Evolutionary conservation across 169 alveolate species (phyloP).

Genomic region (Eimeria acervulina): DNA sequence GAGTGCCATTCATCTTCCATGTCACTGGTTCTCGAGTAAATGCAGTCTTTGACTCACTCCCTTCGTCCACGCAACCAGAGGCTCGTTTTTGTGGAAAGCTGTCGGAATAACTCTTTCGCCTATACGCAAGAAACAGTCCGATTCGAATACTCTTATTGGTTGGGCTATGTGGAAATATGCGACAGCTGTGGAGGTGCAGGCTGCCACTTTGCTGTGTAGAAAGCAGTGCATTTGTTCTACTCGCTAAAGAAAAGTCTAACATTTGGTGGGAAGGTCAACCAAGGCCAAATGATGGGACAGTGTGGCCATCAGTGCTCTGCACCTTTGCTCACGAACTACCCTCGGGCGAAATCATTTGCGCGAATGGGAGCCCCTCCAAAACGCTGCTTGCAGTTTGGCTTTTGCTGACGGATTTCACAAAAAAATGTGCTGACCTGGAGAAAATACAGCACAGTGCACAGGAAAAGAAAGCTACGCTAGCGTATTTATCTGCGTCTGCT

Average conservation of each 20-base stretch:
- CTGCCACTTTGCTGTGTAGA: not conserved
- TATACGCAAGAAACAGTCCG: no score
- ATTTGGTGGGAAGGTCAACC: not conserved
- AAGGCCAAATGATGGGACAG: not conserved
- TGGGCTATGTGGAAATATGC: not conserved
- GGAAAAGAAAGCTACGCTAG: no score
- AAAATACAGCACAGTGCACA: no score
- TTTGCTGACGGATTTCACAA: not conserved
- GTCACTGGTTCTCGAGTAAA: not conserved
- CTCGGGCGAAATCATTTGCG: not conserved
- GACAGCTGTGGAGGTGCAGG: no score
- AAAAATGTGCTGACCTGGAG: no score
- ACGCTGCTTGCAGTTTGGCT: no score
- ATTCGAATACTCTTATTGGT: not conserved
- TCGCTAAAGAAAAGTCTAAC: not conserved
- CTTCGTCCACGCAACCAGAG: not conserved
- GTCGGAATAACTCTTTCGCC: not conserved
- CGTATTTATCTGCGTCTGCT: no score
- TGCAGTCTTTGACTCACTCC: not conserved
- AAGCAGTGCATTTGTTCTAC: not conserved
- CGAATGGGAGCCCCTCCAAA: not conserved
- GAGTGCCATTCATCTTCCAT: not conserved
- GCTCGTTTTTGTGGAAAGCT: not conserved
- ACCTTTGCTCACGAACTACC: not conserved
- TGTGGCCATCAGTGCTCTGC: not conserved